Evolutionary conservation across 2,329 filamentous ascomycete genomes (phyloP).

Genomic region (Fusarium veterinarium): DNA sequence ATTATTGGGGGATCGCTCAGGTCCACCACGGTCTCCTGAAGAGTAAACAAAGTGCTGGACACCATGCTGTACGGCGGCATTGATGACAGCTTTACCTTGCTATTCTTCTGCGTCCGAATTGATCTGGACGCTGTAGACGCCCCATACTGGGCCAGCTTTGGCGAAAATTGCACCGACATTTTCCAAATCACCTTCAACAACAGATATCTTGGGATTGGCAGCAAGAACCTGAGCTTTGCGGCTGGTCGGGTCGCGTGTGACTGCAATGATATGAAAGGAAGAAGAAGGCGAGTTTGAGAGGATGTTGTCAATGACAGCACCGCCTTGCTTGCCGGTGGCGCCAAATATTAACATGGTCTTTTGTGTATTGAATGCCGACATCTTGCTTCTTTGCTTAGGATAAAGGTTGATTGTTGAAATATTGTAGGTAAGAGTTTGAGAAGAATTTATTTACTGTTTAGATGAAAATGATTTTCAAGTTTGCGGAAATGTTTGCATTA

Average conservation of each 20-base stretch:
- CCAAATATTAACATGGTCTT: not conserved
- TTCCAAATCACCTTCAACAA: not conserved
- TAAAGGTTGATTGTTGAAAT: not conserved
- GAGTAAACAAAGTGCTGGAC: constrained; percentile 6
- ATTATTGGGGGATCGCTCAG: not conserved
- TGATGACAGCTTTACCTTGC: not conserved
- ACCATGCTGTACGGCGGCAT: not conserved
- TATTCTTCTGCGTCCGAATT: constrained; percentile 4
- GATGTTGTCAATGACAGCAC: constrained; percentile 3
- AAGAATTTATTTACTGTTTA: not conserved
- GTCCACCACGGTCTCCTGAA: not conserved
- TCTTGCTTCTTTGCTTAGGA: accelerated
- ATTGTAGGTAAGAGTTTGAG: not conserved
- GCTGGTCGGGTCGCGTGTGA: not conserved
- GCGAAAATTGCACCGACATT: not conserved
- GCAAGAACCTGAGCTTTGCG: not conserved
- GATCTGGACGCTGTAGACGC: not conserved
- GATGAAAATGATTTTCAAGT: not conserved
- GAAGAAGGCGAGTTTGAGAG: not conserved
- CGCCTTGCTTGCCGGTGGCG: constrained; percentile 7
- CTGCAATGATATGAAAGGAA: not conserved
- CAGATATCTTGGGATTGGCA: not conserved
- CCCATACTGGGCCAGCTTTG: not conserved
- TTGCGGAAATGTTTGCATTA: accelerated
- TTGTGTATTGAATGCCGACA: not conserved